Conservation (phyloP, 306 rosid species). For the Astragalus membranaceus region DNA sequence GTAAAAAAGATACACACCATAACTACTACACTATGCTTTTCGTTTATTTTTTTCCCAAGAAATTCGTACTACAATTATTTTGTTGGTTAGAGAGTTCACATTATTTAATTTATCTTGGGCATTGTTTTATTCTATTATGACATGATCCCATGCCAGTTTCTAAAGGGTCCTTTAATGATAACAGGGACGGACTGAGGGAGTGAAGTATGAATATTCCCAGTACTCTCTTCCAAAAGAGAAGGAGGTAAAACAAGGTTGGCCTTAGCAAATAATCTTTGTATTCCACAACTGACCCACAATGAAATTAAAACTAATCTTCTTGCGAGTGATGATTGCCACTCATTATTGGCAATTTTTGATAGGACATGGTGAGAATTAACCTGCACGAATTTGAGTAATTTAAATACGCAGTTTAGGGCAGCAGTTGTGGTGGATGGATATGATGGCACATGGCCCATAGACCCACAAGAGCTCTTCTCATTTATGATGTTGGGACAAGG, state of each 20-base stretch:
- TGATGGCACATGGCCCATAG: neutral
- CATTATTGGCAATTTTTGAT: constrained; percentile 24
- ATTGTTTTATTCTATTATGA: neutral
- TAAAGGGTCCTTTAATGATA: constrained; percentile 14
- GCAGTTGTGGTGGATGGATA: neutral
- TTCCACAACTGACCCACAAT: constrained; percentile 9
- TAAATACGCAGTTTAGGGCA: neutral
- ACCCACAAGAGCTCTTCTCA: neutral
- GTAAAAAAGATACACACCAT: too few relatives aligned
- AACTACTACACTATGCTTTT: too few relatives aligned
- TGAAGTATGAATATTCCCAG: constrained; percentile 2
- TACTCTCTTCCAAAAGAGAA: constrained; percentile 2
- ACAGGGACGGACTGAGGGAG: neutral
- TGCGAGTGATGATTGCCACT: constrained; percentile 12
- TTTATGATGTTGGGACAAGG: neutral
- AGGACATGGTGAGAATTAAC: constrained; percentile 3
- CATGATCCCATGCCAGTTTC: constrained; percentile 13
- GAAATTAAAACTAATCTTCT: constrained; percentile 12
- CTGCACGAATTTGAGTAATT: constrained; percentile 12
- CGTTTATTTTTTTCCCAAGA: too few relatives aligned
- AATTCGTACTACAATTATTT: too few relatives aligned
- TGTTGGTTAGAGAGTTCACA: too few relatives aligned
- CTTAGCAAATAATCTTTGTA: neutral
- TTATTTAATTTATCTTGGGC: constrained; percentile 12
- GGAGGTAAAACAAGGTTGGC: constrained; percentile 7